Conservation (phyloP, 768 basidiomycete genomes). For the Leucocoprinus sp. region DNA sequence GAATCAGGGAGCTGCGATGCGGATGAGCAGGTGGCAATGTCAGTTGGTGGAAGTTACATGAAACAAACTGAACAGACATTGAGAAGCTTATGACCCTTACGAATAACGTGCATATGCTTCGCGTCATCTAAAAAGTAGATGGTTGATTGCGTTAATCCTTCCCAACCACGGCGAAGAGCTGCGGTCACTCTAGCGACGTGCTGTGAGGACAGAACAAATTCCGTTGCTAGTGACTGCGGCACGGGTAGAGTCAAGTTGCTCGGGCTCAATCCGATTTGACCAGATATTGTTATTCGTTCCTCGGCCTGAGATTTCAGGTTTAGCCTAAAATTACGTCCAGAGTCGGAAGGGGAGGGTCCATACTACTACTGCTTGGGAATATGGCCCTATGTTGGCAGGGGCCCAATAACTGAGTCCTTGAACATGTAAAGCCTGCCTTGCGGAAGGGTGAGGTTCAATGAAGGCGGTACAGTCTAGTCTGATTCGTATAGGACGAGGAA, state of each 20-base stretch:
- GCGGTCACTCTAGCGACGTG: conserved; percentile 65
- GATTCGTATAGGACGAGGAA: conserved; percentile 49
- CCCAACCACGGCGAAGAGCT: conserved; percentile 56
- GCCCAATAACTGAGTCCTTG: conserved; percentile 98
- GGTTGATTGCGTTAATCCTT: conserved; percentile 52
- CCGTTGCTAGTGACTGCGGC: conserved; percentile 45
- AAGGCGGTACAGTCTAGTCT: conserved; percentile 81
- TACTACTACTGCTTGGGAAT: conserved; percentile 88
- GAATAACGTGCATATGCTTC: conserved; percentile 31
- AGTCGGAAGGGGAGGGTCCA: too few relatives aligned
- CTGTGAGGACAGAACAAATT: conserved; percentile 71
- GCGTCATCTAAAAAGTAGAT: conserved; percentile 63
- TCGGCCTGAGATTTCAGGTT: conserved; percentile 41
- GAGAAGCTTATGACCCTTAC: conserved; percentile 26
- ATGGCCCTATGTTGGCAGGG: conserved; percentile 97
- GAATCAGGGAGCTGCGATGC: conserved; percentile 11
- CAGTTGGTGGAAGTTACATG: conserved; percentile 8
- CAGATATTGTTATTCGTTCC: conserved; percentile 80
- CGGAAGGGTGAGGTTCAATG: conserved; percentile 25
- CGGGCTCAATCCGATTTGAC: conserved; percentile 90
- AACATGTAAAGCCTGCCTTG: conserved; percentile 80
- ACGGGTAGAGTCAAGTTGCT: conserved; percentile 58
- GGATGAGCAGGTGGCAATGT: neutral
- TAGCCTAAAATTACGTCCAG: too few relatives aligned
- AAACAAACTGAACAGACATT: conserved; percentile 12